Percentiles rank a stretch among this genome's conserved stretches.
phyloP scores from a whole-genome alignment of 2,329 filamentous ascomycete genomes.

The Westerdykella ornata region DNA sequence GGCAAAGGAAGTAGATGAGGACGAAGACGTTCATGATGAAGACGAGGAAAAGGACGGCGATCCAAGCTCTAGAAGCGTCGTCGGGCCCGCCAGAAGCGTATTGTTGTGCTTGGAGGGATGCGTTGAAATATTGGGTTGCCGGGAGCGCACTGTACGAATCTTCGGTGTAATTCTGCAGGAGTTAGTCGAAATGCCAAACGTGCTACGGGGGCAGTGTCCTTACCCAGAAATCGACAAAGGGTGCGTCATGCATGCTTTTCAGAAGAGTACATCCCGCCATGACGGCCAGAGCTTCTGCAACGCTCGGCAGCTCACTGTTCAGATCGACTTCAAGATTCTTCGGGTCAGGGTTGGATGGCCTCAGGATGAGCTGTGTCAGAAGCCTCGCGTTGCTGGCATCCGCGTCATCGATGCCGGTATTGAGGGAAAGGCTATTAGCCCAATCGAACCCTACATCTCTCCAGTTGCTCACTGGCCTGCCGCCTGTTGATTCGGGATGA shows the following conservation, averaged over 20 bases:
- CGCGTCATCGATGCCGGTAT: conserved; percentile 39
- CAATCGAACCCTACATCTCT: conserved; percentile 40
- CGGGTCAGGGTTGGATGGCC: conserved; percentile 11
- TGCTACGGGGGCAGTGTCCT: background rate
- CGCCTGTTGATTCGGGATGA: conserved; percentile 50
- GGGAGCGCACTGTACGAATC: conserved; percentile 28
- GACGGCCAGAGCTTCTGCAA: conserved; percentile 68
- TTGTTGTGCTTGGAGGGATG: conserved; percentile 56
- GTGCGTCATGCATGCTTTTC: conserved; percentile 51
- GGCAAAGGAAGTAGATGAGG: conserved; percentile 55
- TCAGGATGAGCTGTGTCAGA: conserved; percentile 41
- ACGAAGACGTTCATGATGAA: conserved; percentile 63
- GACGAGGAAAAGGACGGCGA: conserved; percentile 57
- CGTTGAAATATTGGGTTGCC: conserved; percentile 56
- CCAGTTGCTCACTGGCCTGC: conserved; percentile 43
- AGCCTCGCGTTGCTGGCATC: conserved; percentile 42
- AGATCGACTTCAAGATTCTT: conserved; percentile 36
- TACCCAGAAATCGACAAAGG: conserved; percentile 51
- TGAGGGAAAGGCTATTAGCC: conserved; percentile 40
- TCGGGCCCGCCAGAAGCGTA: conserved; percentile 62
- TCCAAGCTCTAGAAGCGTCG: conserved; percentile 60
- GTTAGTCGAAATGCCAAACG: background rate
- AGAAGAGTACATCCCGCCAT: conserved; percentile 62
- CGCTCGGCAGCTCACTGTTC: conserved; percentile 52
- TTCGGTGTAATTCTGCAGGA: conserved; percentile 38